Evolutionary conservation across 371 early-diverging fungal genomes (phyloP).

Genomic region (Phascolomyces articulosus): DNA sequence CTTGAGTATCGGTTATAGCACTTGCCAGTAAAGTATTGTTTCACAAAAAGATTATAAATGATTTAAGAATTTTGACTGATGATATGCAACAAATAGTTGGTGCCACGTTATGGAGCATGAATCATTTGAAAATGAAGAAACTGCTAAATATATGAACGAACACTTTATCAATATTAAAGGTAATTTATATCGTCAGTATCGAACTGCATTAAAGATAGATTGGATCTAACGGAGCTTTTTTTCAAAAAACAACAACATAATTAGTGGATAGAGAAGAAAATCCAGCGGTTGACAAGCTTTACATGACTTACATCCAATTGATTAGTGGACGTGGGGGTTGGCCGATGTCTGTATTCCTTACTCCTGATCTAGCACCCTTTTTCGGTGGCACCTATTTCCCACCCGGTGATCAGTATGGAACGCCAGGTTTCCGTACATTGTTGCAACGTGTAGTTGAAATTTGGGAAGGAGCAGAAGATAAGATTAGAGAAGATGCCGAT

Average conservation of each 20-base stretch:
- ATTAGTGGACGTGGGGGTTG: constrained; percentile 66
- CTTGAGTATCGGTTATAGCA: constrained; percentile 69
- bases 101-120: constrained; percentile 76
- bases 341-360: constrained; percentile 65
- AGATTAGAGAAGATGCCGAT: constrained; percentile 40
- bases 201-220: not conserved
- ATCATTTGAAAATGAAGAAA: constrained; percentile 59
- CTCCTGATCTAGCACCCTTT: constrained; percentile 66
- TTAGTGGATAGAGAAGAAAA: constrained; percentile 62
- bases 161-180: constrained; percentile 67
- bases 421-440: constrained; percentile 56
- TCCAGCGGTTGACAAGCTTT: constrained; percentile 69
- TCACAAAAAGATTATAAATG: no score
- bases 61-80: not conserved
- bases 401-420: constrained; percentile 54
- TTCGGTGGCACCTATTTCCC: constrained; percentile 76
- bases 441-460: constrained; percentile 44
- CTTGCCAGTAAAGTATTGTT: constrained; percentile 55
- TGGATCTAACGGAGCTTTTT: not conserved
- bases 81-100: constrained; percentile 44
- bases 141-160: constrained; percentile 63
- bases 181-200: not conserved
- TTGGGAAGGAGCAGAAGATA: constrained; percentile 47
- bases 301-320: constrained; percentile 60
- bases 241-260: no score